Conservation (phyloP, 495 filamentous ascomycete genomes). For the Geoglossum glabrum region DNA sequence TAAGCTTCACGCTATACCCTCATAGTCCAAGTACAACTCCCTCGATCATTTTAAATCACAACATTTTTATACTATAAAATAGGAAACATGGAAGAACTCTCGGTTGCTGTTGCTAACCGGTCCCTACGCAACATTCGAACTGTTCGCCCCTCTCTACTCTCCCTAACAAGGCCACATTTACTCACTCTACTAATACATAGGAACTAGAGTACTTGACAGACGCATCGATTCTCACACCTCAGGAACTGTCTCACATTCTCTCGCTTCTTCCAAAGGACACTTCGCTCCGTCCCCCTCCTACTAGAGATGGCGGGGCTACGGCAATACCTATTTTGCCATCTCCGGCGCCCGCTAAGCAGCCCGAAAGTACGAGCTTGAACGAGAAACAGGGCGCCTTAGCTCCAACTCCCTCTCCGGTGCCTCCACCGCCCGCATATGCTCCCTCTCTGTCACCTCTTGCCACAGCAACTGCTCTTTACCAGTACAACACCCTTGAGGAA, state of each 20-base stretch:
- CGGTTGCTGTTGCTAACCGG: conserved; percentile 36
- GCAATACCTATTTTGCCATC: not conserved
- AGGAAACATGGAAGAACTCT: not conserved
- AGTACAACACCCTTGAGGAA: conserved; percentile 54
- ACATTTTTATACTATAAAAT: not conserved
- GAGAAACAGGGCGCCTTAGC: conserved; percentile 25
- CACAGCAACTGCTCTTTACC: conserved; percentile 64
- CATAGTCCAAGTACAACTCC: no score
- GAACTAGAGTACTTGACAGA: conserved; percentile 86
- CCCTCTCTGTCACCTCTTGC: conserved; percentile 35
- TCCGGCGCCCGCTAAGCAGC: conserved; percentile 18
- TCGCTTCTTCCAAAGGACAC: conserved; percentile 44
- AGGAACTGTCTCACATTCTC: conserved; percentile 49
- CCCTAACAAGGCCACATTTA: not conserved
- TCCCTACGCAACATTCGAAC: conserved; percentile 72
- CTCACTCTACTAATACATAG: conserved; percentile 22
- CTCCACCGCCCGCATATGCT: conserved; percentile 26
- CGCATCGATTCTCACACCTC: conserved; percentile 46
- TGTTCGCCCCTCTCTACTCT: conserved; percentile 25
- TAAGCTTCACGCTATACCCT: no score
- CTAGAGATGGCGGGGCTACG: not conserved
- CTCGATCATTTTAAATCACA: not conserved
- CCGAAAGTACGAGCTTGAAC: conserved; percentile 26
- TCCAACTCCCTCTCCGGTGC: conserved; percentile 12
- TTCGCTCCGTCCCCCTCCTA: conserved; percentile 6